These are phyloP conservation scores for Leccinum fibrillosum DNA, from an alignment of 768 basidiomycete species.

Conservation along the genomic window DNA sequence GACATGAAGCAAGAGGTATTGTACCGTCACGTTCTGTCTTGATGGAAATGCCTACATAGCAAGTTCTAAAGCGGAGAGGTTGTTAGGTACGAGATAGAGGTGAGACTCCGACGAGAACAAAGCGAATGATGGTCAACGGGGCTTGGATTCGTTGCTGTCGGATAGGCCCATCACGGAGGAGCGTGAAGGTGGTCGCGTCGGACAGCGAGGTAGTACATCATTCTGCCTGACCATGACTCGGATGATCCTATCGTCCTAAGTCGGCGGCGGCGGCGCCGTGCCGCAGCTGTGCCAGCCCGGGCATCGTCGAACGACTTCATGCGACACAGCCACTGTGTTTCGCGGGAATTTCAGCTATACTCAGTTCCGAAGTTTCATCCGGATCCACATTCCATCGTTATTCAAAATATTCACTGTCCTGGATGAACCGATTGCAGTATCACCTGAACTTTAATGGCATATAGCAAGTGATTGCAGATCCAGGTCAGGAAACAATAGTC, in stretches of 20 bases:
- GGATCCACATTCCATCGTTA: background rate
- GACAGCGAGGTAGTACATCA: too few species aligned
- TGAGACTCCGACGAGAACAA: background rate
- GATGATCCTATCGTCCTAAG: too few species aligned
- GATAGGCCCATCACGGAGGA: too few species aligned
- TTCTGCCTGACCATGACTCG: too few species aligned
- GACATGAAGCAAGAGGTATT: background rate
- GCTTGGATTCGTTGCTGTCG: too few species aligned
- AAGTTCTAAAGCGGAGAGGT: background rate
- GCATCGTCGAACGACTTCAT: background rate
- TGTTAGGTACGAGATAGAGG: too few species aligned
- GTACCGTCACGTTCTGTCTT: background rate
- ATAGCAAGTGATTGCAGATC: background rate
- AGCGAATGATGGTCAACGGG: too few species aligned
- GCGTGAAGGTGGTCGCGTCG: too few species aligned
- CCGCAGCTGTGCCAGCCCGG: too few species aligned
- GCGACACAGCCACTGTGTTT: background rate
- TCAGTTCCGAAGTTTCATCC: background rate
- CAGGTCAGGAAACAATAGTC: background rate
- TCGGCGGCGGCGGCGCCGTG: too few species aligned
- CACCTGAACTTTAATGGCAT: background rate
- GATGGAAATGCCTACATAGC: background rate
- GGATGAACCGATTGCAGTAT: background rate
- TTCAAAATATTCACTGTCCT: background rate
- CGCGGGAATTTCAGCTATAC: too few species aligned